Evolutionary conservation across 345 rosid genomes (phyloP), one percentile per base, ranked within the genome.

Genomic region (Mercurialis annua): DNA sequence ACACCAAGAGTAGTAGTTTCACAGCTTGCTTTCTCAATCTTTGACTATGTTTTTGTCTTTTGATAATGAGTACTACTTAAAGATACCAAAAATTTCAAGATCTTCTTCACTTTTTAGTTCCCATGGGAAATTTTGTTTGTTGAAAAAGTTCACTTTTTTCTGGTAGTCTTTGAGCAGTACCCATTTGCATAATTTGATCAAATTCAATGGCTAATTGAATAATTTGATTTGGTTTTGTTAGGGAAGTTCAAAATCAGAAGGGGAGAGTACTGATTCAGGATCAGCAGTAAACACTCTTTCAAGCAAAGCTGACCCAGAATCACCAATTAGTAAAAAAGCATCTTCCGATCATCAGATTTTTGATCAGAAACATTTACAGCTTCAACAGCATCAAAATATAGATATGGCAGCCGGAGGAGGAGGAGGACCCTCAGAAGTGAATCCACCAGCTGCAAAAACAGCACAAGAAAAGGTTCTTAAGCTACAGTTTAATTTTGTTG

Each of bases 181-280:
- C 59, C 50, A n/a, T 53, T 66, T 62, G 17, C 24, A 36, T 50
- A 65, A 44, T 24, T 50, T 48, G 43, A 59, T 47, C 40, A 54
- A 21, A 30, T 18, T 18, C 29, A 23, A 21, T 62, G 51, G 55
- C 34, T 51, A 52, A 42, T 68, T 58, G 52, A 61, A 31, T 34
- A 48, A 21, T 70, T 73, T 68, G 23, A 50, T 44, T 62, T 55
- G 75, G 31, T 59, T 51, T 10, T n/a, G 17, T 31, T 65, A 29
- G 97, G 96, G 88, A 80, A 94, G 87, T 80, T 82, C 99, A 15
- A 94, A 71, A 79, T 86, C 97, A 42, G 91, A 84, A 59, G 96
- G 80, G 5, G 96, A 85, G 70, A 91, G 90, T 81, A 76, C 85
- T 18, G 97, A 91, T 61, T 89, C 99, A 59, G 99, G 96, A 60